Evolutionary conservation across 495 filamentous ascomycete species (phyloP), one percentile per base, ranked within the genome.

Genomic region (Talaromyces thailandensis): DNA sequence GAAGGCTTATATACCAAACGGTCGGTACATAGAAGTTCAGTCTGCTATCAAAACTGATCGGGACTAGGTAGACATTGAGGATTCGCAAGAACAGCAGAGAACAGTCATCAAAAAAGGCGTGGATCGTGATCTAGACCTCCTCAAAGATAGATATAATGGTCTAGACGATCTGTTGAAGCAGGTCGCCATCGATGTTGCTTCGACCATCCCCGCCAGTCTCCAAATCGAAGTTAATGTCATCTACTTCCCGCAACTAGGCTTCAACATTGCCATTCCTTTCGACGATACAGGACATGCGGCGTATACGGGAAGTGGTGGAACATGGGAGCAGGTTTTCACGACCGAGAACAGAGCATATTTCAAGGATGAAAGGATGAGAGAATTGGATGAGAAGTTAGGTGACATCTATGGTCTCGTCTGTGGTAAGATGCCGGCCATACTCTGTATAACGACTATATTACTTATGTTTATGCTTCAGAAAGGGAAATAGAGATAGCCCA

Each of bases 401-500:
- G 92, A 98, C 71, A 84, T 95, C 32, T 92, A 92, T 65, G 86
- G 86, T 8, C 77, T 85, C 28, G 96, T 98, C 45, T 87, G 86
- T 63, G 89, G 92, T 92, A 78, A 69, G 82, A 52, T 3, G 14
- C 18, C 63, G 25, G n/a, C 48, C 5, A 57, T 43, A 37, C 6
- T 51, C 25, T 35, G n/a, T 21, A 16, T 18, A 56, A n/a, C n/a
- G 1, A 3, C 11, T 28, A 26, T 29, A 1, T 43, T 50, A 6
- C 51, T 63, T 28, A 37, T 53, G 53, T 60, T 64, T 53, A 37
- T 53, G 25, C 9, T 55, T 24, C 59, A 93, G 94, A 98, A 67
- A 88, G 85, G 61, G 94, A 98, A 67, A 95, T 98, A 60, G 90
- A 96, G 66, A 87, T 98, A 25, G 82, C 93, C 4, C 87, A 96